Evolutionary conservation across 2,329 filamentous ascomycete genomes (phyloP).

Genomic region (Fusarium sororula): DNA sequence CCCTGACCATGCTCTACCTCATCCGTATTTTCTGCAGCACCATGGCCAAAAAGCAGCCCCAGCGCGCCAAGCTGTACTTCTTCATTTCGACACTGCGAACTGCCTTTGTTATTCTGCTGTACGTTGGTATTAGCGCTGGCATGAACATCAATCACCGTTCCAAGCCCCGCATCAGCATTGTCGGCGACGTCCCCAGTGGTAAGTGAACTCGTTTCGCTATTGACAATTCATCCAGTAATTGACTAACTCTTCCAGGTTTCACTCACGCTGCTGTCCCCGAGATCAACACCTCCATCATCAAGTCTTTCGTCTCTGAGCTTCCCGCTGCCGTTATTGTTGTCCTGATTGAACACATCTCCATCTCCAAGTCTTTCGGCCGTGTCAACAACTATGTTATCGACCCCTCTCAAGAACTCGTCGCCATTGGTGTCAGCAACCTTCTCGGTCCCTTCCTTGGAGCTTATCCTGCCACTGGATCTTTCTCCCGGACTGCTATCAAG

Average conservation of each 20-base stretch:
- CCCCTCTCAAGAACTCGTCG: slow-evolving; percentile 81
- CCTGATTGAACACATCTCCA: slow-evolving; percentile 83
- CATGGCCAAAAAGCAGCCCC: slow-evolving; percentile 73
- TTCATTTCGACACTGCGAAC: slow-evolving; percentile 82
- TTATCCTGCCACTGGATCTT: slow-evolving; percentile 89
- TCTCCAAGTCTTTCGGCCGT: slow-evolving; percentile 82
- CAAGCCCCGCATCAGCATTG: slow-evolving; percentile 69
- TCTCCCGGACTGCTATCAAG: slow-evolving; percentile 91
- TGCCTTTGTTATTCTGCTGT: slow-evolving; percentile 82
- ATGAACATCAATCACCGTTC: slow-evolving; percentile 68
- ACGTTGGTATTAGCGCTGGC: slow-evolving; percentile 79
- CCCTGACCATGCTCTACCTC: slow-evolving; percentile 73
- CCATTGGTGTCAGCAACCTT: slow-evolving; percentile 78
- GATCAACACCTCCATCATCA: slow-evolving; percentile 69
- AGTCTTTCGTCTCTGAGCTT: slow-evolving; percentile 70
- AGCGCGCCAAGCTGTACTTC: slow-evolving; percentile 76
- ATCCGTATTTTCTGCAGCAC: slow-evolving; percentile 70
- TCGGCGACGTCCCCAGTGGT: slow-evolving; percentile 76
- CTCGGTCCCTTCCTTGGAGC: slow-evolving; percentile 81
- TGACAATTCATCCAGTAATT: background rate
- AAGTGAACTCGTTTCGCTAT: slow-evolving; percentile 32
- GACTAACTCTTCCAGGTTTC: slow-evolving; percentile 62
- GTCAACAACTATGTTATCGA: slow-evolving; percentile 85
- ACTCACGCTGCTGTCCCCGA: slow-evolving; percentile 72
- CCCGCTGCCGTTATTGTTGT: slow-evolving; percentile 81